phyloP scores from a whole-genome alignment of 2,329 filamentous ascomycete species.

The Daldinia sp. region DNA sequence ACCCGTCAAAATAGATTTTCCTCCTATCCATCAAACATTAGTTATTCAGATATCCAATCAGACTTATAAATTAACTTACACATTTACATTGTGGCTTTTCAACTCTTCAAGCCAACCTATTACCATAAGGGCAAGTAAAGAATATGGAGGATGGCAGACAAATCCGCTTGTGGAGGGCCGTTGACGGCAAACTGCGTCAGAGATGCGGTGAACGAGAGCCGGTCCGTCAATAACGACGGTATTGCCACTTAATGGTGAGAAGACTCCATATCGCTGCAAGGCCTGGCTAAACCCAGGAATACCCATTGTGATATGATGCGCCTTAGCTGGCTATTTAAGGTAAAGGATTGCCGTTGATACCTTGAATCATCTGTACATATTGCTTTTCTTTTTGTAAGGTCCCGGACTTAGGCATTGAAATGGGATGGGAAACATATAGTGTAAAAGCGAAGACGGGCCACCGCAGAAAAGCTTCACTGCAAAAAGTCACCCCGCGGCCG shows the following conservation, averaged over 20 bases:
- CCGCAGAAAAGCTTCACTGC: not conserved
- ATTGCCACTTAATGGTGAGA: constrained; percentile 52
- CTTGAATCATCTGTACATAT: not conserved
- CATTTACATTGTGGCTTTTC: constrained; percentile 59
- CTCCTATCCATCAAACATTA: constrained; percentile 54
- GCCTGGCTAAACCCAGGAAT: constrained; percentile 64
- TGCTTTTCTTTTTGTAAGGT: not conserved
- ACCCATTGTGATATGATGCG: constrained; percentile 57
- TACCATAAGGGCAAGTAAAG: constrained; percentile 66
- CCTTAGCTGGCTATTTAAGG: not conserved
- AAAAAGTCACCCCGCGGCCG: no score
- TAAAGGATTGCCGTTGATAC: not conserved
- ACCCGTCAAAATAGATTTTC: constrained; percentile 86
- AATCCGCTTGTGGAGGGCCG: constrained; percentile 52
- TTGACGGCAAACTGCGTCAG: constrained; percentile 61
- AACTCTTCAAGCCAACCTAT: constrained; percentile 71
- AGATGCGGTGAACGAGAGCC: constrained; percentile 77
- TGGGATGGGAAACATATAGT: not conserved
- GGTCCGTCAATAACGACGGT: constrained; percentile 77
- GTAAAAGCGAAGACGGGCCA: not conserved
- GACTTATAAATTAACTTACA: constrained; percentile 61
- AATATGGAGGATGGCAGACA: constrained; percentile 68
- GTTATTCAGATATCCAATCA: not conserved
- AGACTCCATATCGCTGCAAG: constrained; percentile 61
- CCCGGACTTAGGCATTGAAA: not conserved